Evolutionary conservation across 169 alveolate species (phyloP).

Genomic region (Miamiensis avidus): DNA sequence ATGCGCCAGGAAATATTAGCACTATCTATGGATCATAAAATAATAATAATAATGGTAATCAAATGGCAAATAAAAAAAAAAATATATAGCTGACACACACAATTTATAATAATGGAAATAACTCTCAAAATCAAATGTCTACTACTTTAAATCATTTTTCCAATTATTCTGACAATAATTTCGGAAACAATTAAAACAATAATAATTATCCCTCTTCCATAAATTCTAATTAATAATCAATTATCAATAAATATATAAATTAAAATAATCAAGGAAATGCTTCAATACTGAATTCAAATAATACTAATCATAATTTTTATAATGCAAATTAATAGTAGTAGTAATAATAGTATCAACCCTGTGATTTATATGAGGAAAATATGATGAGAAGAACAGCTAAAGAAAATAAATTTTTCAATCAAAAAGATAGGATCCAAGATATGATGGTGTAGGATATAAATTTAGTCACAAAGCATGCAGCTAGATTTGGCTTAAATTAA

Average conservation of each 20-base stretch:
- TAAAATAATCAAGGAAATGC: neutral
- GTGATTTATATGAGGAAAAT: neutral
- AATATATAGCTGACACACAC: neutral
- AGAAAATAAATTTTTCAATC: constrained; percentile 17
- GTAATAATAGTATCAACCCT: too few relatives aligned
- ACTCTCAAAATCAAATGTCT: neutral
- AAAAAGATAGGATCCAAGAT: constrained; percentile 20
- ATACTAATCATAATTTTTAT: too few relatives aligned
- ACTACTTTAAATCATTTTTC: too few relatives aligned
- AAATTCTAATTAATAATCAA: too few relatives aligned
- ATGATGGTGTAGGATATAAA: constrained; percentile 2
- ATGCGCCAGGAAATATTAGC: neutral
- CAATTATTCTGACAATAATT: neutral
- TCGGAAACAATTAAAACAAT: too few relatives aligned
- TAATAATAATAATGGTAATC: neutral
- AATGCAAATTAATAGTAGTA: too few relatives aligned
- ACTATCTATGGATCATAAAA: neutral
- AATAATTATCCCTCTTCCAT: too few relatives aligned
- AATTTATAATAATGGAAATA: too few relatives aligned
- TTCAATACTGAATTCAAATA: too few relatives aligned
- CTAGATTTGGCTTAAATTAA: constrained; percentile 15
- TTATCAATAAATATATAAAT: too few relatives aligned
- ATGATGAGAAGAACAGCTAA: constrained; percentile 21
- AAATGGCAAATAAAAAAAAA: neutral
- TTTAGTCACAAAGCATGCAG: constrained; percentile 16